These are phyloP conservation scores for Coemansia sp. DNA, from an alignment of 192 early-diverging fungal species.

Conservation along the genomic window DNA sequence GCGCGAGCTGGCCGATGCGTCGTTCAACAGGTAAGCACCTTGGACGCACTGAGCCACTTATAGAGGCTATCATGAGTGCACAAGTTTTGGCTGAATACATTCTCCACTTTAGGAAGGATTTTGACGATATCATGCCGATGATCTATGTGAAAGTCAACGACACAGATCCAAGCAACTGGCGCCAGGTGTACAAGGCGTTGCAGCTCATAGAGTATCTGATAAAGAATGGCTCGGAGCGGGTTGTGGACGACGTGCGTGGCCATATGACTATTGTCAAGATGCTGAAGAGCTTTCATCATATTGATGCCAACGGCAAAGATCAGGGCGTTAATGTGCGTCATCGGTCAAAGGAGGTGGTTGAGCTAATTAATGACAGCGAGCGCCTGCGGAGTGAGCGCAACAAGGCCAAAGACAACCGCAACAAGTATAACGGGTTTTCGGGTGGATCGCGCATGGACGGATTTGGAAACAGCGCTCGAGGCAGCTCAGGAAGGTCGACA, in stretches of 20 bases:
- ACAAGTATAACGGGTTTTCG: slow-evolving; percentile 83
- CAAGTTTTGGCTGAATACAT: background rate
- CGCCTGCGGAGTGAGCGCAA: slow-evolving; percentile 81
- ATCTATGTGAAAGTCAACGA: slow-evolving; percentile 88
- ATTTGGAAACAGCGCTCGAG: slow-evolving; percentile 3
- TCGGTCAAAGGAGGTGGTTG: slow-evolving; percentile 86
- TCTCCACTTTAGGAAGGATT: slow-evolving; percentile 65
- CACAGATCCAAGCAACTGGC: slow-evolving; percentile 80
- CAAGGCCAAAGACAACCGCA: slow-evolving; percentile 84
- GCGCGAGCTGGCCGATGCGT: slow-evolving; percentile 91
- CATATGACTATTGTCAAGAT: slow-evolving; percentile 89
- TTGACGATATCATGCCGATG: slow-evolving; percentile 94
- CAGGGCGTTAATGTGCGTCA: slow-evolving; percentile 92
- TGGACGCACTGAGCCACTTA: background rate
- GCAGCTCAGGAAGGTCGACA: slow-evolving; percentile 45
- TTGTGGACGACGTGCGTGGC: slow-evolving; percentile 82
- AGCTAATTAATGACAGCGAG: slow-evolving; percentile 76
- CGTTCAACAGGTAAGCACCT: slow-evolving; percentile 57
- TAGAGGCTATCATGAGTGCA: background rate
- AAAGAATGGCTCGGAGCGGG: slow-evolving; percentile 91
- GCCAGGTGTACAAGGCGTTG: slow-evolving; percentile 95
- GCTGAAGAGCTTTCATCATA: slow-evolving; percentile 82
- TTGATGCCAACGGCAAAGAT: slow-evolving; percentile 94
- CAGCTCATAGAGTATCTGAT: slow-evolving; percentile 92
- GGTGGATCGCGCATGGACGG: slow-evolving; percentile 47